Evolutionary conservation across 2,329 filamentous ascomycete species (phyloP).

Genomic region (Phyllosticta capitalensis): DNA sequence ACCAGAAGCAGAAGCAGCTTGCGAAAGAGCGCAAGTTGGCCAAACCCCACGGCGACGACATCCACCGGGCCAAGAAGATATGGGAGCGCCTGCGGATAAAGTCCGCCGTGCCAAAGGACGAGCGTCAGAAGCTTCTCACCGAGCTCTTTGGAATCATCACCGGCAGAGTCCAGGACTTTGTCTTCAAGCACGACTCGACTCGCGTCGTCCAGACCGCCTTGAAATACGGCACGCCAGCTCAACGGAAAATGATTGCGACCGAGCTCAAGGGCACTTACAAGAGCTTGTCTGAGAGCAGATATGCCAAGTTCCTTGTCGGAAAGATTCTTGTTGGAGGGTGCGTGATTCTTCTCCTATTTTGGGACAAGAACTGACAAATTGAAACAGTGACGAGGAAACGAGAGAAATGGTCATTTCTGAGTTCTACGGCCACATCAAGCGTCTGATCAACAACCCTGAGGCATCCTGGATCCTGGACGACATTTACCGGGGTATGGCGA

Average conservation of each 20-base stretch:
- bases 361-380: not conserved
- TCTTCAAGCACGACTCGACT: conserved; percentile 98
- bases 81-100: conserved; percentile 92
- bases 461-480: conserved; percentile 97
- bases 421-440: conserved; percentile 88
- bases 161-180: conserved; percentile 85
- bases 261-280: conserved; percentile 81
- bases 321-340: conserved; percentile 81
- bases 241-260: conserved; percentile 74
- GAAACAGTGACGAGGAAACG: conserved; percentile 61
- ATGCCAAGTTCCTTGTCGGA: conserved; percentile 94
- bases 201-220: conserved; percentile 91
- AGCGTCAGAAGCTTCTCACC: conserved; percentile 75
- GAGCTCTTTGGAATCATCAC: conserved; percentile 90
- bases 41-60: conserved; percentile 85
- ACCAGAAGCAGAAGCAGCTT: conserved; percentile 85
- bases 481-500: conserved; percentile 83
- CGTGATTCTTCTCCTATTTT: not conserved
- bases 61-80: conserved; percentile 85
- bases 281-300: conserved; percentile 83
- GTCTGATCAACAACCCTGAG: conserved; percentile 91
- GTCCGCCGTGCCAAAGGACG: conserved; percentile 82
- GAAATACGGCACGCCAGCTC: conserved; percentile 82
- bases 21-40: conserved; percentile 81
- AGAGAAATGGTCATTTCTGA: conserved; percentile 84